phyloP scores from a whole-genome alignment of 805 yeast genomes.

The Monosporozyma aerobia region DNA sequence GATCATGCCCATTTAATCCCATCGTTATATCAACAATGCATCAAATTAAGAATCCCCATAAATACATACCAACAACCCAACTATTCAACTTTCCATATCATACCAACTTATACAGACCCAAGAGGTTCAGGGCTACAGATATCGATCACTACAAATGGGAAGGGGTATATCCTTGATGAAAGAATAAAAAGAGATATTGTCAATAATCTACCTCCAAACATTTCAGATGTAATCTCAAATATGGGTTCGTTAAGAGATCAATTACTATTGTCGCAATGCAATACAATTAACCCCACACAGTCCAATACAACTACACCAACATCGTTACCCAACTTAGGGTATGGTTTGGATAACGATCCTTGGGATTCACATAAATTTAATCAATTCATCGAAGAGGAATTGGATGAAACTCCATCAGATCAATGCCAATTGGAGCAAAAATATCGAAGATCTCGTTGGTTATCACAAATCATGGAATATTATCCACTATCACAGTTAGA shows the following conservation, averaged over 20 bases:
- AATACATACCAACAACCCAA: constrained; percentile 69
- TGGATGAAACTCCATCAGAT: constrained; percentile 43
- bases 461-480: constrained; percentile 84
- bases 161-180: constrained; percentile 80
- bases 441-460: constrained; percentile 60
- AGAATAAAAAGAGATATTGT: constrained; percentile 69
- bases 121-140: constrained; percentile 51
- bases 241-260: constrained; percentile 56
- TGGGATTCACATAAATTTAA: constrained; percentile 53
- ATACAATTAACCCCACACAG: neutral
- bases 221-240: constrained; percentile 58
- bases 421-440: constrained; percentile 10
- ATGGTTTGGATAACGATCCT: constrained; percentile 56
- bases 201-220: constrained; percentile 53
- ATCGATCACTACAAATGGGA: constrained; percentile 79
- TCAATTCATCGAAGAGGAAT: constrained; percentile 52
- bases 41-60: constrained; percentile 63
- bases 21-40: constrained; percentile 43
- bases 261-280: constrained; percentile 21
- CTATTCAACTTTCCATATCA: constrained; percentile 62
- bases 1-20: constrained; percentile 28
- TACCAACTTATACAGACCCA: constrained; percentile 65
- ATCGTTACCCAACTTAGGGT: constrained; percentile 20
- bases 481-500: constrained; percentile 66
- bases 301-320: constrained; percentile 1